Evolutionary conservation across 2,329 filamentous ascomycete species (phyloP).

Genomic region (Pseudonectria foliicola): DNA sequence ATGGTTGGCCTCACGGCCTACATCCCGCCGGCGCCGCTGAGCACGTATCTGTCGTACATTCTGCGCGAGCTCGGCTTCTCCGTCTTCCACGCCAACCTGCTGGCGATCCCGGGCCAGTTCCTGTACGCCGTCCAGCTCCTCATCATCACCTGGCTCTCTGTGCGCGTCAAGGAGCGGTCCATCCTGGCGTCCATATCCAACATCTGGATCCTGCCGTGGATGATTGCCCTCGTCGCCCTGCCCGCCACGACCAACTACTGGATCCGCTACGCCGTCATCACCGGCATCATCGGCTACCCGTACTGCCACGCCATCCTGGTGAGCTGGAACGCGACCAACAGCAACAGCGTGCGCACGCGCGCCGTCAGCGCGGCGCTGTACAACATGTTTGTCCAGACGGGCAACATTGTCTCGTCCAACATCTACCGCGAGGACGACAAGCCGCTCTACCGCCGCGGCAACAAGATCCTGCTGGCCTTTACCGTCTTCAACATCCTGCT

Average conservation of each 20-base stretch:
- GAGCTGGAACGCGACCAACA: slow-evolving; percentile 54
- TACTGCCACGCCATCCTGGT: slow-evolving; percentile 42
- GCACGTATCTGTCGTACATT: slow-evolving; percentile 39
- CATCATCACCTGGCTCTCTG: slow-evolving; percentile 38
- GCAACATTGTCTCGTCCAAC: slow-evolving; percentile 36
- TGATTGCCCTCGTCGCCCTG: slow-evolving; percentile 36
- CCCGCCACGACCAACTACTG: slow-evolving; percentile 31
- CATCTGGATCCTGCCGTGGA: slow-evolving; percentile 43
- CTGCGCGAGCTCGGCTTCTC: slow-evolving; percentile 36
- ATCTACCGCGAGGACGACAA: slow-evolving; percentile 43
- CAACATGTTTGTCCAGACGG: slow-evolving; percentile 46
- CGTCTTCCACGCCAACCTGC: slow-evolving; percentile 38
- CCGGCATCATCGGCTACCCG: slow-evolving; percentile 37
- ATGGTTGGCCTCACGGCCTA: slow-evolving; percentile 42
- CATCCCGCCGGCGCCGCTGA: slow-evolving; percentile 35
- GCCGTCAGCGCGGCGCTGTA: slow-evolving; percentile 55
- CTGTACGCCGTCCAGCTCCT: slow-evolving; percentile 40
- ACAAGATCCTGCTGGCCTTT: slow-evolving; percentile 42
- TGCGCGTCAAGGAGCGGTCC: slow-evolving; percentile 36
- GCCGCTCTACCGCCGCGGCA: slow-evolving; percentile 44
- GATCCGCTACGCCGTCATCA: slow-evolving; percentile 33
- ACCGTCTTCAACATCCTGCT: slow-evolving; percentile 39
- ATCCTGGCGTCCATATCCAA: slow-evolving; percentile 39
- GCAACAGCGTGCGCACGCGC: slow-evolving; percentile 53
- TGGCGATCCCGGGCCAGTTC: slow-evolving; percentile 38